A percentile compares a stretch with the other conserved stretches of the same genome.
phyloP scores from a whole-genome alignment of 2,329 filamentous ascomycete genomes.

The Aspergillus udagawae region DNA sequence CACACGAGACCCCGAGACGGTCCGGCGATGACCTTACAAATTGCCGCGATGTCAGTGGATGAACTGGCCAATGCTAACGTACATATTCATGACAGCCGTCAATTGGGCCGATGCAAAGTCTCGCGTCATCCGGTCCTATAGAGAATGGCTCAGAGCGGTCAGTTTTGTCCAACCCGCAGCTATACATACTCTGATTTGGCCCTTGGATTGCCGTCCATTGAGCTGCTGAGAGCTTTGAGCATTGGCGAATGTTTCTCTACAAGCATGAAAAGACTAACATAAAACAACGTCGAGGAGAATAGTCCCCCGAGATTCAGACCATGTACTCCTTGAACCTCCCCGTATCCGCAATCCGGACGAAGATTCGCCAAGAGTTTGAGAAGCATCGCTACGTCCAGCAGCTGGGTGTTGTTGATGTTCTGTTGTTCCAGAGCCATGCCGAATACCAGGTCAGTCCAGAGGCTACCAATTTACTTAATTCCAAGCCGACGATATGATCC shows the following conservation, averaged over 20 bases:
- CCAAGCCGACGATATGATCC: too few relatives aligned
- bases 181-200: conserved; percentile 5
- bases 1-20: conserved; percentile 7
- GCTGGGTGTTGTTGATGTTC: conserved; percentile 79
- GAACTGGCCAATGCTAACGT: conserved; percentile 21
- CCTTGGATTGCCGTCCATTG: not conserved
- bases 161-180: conserved; percentile 45
- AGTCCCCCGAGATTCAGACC: conserved; percentile 94
- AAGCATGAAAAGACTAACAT: not conserved
- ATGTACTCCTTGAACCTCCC: conserved; percentile 95
- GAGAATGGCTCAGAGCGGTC: conserved; percentile 95
- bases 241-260: not conserved
- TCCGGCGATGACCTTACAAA: conserved; percentile 20
- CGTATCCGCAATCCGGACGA: conserved; percentile 80
- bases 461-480: too few relatives aligned
- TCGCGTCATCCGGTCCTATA: conserved; percentile 83
- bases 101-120: conserved; percentile 86
- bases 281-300: conserved; percentile 5
- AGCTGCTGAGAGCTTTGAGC: not conserved
- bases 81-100: conserved; percentile 56
- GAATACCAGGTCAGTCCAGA: conserved; percentile 77
- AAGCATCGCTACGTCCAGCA: conserved; percentile 90
- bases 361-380: conserved; percentile 96
- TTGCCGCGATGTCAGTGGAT: conserved; percentile 18
- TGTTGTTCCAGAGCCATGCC: conserved; percentile 84